These are phyloP conservation scores for Cornus controversa DNA, from an alignment of 148 eudicot species.

Conservation along the genomic window DNA sequence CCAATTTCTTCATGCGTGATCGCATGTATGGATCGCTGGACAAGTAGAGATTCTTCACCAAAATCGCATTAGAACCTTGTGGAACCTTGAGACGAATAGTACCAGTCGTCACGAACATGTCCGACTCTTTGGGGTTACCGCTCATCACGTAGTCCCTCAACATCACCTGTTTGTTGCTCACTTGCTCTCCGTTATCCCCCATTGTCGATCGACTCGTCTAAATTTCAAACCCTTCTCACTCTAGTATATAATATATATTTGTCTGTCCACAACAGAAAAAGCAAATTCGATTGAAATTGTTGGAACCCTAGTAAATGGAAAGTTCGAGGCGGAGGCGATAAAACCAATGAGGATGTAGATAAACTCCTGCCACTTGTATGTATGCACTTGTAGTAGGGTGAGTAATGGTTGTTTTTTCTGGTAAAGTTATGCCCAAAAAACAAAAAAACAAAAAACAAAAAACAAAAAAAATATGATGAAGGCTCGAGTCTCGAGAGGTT, in stretches of 20 bases:
- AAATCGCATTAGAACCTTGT: conserved; percentile 24
- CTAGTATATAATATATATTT: no score
- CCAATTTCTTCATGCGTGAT: conserved; percentile 2
- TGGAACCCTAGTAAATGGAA: not conserved
- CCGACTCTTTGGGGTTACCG: conserved; percentile 35
- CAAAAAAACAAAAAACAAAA: no score
- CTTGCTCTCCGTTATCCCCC: not conserved
- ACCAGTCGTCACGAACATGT: conserved; percentile 17
- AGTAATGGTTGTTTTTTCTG: no score
- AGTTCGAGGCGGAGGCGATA: not conserved
- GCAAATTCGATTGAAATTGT: not conserved
- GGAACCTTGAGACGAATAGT: conserved; percentile 22
- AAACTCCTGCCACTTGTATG: no score
- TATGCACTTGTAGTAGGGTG: no score
- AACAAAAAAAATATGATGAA: no score
- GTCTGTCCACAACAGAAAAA: no score
- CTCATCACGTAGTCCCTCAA: conserved; percentile 31
- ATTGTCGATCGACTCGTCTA: no score
- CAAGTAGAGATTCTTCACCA: conserved; percentile 33
- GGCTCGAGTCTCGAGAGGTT: no score
- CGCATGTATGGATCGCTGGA: conserved; percentile 38
- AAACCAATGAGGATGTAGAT: not conserved
- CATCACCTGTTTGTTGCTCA: conserved; percentile 31
- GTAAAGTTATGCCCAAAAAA: no score
- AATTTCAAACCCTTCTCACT: no score